phyloP scores from a whole-genome alignment of 2,329 filamentous ascomycete species.

The Botrytis paeoniae region DNA sequence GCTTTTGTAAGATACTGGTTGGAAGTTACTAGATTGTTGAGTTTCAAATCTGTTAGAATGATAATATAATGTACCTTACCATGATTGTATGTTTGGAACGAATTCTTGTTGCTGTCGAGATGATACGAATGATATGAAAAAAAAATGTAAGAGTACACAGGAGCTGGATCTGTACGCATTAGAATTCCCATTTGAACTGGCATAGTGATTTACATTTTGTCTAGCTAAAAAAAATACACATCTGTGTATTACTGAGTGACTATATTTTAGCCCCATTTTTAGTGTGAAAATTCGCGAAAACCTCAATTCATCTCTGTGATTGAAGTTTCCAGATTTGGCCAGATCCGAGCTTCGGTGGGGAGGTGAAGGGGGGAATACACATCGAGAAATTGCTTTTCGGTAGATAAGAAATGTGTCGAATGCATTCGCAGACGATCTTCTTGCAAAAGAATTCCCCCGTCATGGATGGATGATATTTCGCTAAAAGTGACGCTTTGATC shows the following conservation, averaged over 20 bases:
- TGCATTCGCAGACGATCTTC: background rate
- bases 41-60: background rate
- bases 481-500: background rate
- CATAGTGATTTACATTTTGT: background rate
- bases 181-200: background rate
- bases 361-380: fast-evolving
- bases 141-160: background rate
- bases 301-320: background rate
- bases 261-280: background rate
- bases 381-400: background rate
- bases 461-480: background rate
- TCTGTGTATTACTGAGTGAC: background rate
- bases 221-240: background rate
- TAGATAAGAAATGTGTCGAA: background rate
- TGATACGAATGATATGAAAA: background rate
- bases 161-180: background rate
- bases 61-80: background rate
- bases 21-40: background rate
- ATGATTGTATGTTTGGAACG: background rate
- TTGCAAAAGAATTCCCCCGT: too few species aligned
- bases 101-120: background rate
- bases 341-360: background rate
- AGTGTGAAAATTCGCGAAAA: background rate
- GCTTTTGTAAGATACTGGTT: background rate
- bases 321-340: background rate